Base-by-base conservation (phyloP, 352 stramenopile genomes). In the Phytophthora cactorum region DNA sequence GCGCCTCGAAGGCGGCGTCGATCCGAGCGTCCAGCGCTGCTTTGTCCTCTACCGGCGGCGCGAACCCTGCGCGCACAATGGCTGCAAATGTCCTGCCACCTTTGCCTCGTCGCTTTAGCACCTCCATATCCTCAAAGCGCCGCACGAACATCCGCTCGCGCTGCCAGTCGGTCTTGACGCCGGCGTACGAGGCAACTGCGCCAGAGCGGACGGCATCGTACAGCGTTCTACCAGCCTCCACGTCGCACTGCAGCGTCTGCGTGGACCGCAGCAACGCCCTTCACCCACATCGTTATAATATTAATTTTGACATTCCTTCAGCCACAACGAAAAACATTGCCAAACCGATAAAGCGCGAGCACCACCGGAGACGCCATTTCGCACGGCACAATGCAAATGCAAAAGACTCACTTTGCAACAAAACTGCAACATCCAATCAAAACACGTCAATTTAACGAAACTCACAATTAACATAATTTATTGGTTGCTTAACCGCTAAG, bases 111-210 rank as follows among this genome's bases (percentile, higher is more conserved):
- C 45, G 59, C 45, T 74, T 72, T 12, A 87, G 41, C 25, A 79
- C 70, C 50, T 75, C 62, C 46, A 87, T 75, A 54, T 90, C 83
- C 9, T 80, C 65, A 3, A 94, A 67, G 1, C 82, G 80, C 29
- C 63, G 71, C 15, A 82, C 73, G 31, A 91, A 91, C 46, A 72
- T 58, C 12, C 82, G 84, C 61, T 94, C 84, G 22, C 83, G 84
- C 63, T 90, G 82, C 88, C 84, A 94, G 67, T 94, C 84, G 52
- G 67, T 65, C 54, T 86, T 89, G 31, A 90, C 73, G 32, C 76
- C 83, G 8, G 83, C 59, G 47, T 94, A 94, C 38, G 86, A 86
- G 31, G 85, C 56, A 29, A 89, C 74, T 1, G 78, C 81, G 7
- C 84, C 83, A 0, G 86, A 92, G 5, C 88, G 86, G 8, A 96